Conservation (phyloP, 1,284 basidiomycete species). For the Sanguinoderma infundibulare region DNA sequence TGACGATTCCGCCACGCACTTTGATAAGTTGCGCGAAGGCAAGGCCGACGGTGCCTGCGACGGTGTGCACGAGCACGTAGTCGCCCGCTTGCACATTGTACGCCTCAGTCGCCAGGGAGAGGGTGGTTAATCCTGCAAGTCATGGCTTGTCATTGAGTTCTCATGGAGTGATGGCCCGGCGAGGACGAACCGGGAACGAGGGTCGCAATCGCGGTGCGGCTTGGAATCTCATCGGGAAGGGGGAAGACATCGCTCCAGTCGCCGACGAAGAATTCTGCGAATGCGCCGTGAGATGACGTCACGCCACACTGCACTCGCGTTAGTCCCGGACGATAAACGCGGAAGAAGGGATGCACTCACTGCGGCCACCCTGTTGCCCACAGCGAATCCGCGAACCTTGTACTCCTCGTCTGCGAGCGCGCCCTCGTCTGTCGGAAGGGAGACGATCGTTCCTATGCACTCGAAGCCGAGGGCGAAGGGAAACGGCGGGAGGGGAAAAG, state of each 20-base stretch:
- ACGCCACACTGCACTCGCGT: conserved; percentile 41
- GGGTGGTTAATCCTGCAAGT: conserved; percentile 61
- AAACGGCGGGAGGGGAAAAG: conserved; percentile 47
- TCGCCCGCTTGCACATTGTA: conserved; percentile 83
- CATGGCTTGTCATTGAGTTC: too few relatives aligned
- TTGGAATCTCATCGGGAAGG: conserved; percentile 61
- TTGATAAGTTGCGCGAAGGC: conserved; percentile 66
- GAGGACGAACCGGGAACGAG: conserved; percentile 31
- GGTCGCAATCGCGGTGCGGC: conserved; percentile 68
- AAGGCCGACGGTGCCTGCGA: conserved; percentile 83
- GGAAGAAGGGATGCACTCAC: conserved; percentile 44
- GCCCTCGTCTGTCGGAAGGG: conserved; percentile 64
- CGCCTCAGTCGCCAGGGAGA: conserved; percentile 83
- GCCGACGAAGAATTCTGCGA: conserved; percentile 31
- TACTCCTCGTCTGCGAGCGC: conserved; percentile 61
- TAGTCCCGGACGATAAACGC: neutral
- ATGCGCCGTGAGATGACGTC: conserved; percentile 33
- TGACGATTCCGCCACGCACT: conserved; percentile 84
- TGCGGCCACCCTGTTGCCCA: conserved; percentile 68
- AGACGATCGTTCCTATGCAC: conserved; percentile 74
- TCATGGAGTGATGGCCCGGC: neutral
- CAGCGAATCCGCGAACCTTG: conserved; percentile 58
- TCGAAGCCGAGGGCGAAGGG: conserved; percentile 85
- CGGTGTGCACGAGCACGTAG: conserved; percentile 82
- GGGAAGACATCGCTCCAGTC: conserved; percentile 50